Base-by-base conservation (phyloP, 306 rosid species). In the Citrullus colocynthis region DNA sequence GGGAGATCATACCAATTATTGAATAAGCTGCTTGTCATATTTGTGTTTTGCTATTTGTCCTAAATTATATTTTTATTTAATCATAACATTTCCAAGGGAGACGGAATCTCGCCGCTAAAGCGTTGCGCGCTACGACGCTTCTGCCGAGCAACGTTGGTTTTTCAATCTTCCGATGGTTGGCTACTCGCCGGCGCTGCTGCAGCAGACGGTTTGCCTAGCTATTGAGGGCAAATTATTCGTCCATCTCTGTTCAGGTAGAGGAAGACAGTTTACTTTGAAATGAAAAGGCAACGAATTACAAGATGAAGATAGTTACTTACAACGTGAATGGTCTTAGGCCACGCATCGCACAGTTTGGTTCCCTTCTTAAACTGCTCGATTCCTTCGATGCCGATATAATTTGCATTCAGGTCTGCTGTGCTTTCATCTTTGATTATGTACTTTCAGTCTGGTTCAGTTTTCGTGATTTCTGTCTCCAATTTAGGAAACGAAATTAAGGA, bases 231-330 rank as follows among this genome's bases (percentile, higher is more conserved):
- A 24, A 70, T 21, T 13, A 3, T 21, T 70, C 28, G 0, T 45
- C 57, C 39, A 12, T 70, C 6, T 21, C 56, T 30, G 42, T 7
- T 72, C 60, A 30, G n/a, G 9, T 28, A 28, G 60, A 49, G 60
- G 32, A 48, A 44, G 37, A 6, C 8, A 24, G 7, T 24, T 45
- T 49, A 18, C 76, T 1, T 71, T 71, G 39, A 71, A 69, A 70
- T 45, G 75, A 67, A 21, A 28, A 70, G 7, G 48, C 75, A 45
- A 28, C 60, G 77, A 49, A 72, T 49, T 72, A 49, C 14, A 72
- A 70, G 58, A 91, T 91, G 98, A 92, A 92, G 92, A 88, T 95
- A 39, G 97, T 92, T 30, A 95, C 87, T 37, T 95, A 95, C 91
- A 95, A 92, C 84, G 97, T 95, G 67, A 95, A 91, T 75, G 98